Evolutionary conservation across 1,284 basidiomycete genomes (phyloP), one percentile per base, ranked within the genome.

Genomic region (Rhizopogon hawkerae): DNA sequence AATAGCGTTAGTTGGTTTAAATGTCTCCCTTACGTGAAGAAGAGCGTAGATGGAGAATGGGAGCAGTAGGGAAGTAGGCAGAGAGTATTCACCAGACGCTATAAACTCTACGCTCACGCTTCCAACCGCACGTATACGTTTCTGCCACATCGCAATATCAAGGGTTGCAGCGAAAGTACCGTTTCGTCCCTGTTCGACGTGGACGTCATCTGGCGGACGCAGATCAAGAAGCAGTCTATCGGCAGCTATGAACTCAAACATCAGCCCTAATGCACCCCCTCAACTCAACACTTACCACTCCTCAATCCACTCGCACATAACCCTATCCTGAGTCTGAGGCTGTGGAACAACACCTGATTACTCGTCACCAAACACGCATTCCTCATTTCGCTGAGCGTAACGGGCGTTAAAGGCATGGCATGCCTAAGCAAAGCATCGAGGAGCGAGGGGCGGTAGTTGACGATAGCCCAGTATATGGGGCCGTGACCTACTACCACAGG

Each of bases 381-480:
- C 1, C 82, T 76, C 26, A 84, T 69, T 33, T 88, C 85, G 1
- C 72, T 70, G 5, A 81, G 67, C 0, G 78, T 76, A 8, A 62
- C 58, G 6, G 66, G 54, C 0, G 65, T 69, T 14, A 86, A 65
- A 0, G 84, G 83, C 2, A 71, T 68, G 0, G 81, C 73, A 35
- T 62, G 38, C 1, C 45, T 35, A 49, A 88, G 65, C 14, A 88
- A 63, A 2, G 72, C 70, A 13, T 81, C 64, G 2, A 70, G 60
- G 33, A 70, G 55, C 6, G 55, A 51, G 13, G 53, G 29, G 2
- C 70, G 71, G n/a, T 74, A 72, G 55, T 81, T 81, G 35, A 85
- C 68, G 51, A 86, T 78, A 0, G 81, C 80, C 84, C 84, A 87
- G 56, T 85, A 85, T 13, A 86, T 61, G 0, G 83, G 79, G 0